Percentiles rank a stretch among this genome's conserved stretches.
Evolutionary conservation across 2,329 filamentous ascomycete genomes (phyloP).

Genomic region (Diaporthe australafricana): DNA sequence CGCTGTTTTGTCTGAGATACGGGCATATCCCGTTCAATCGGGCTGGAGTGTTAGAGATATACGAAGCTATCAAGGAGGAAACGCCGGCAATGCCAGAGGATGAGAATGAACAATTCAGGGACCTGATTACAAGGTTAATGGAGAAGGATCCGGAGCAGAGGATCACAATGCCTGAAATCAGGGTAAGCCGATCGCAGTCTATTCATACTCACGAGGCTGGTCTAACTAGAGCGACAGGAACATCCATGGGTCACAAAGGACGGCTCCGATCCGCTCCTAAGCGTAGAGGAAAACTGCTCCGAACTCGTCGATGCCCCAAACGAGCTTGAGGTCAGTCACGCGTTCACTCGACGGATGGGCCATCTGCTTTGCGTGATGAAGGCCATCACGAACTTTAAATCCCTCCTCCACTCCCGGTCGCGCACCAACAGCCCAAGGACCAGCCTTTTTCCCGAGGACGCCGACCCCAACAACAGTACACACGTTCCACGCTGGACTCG

Average conservation of each 20-base stretch:
- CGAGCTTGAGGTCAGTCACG: conserved; percentile 88
- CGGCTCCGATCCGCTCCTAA: conserved; percentile 81
- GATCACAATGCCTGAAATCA: conserved; percentile 84
- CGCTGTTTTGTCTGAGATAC: conserved; percentile 91
- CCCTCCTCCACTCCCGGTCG: conserved; percentile 60
- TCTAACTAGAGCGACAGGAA: conserved; percentile 63
- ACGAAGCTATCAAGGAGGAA: conserved; percentile 86
- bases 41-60: conserved; percentile 84
- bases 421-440: conserved; percentile 40
- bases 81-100: conserved; percentile 70
- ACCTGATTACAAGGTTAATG: conserved; percentile 79
- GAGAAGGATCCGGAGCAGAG: conserved; percentile 88
- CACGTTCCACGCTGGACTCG: background rate
- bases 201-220: conserved; percentile 22
- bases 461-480: background rate
- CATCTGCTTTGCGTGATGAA: conserved; percentile 90
- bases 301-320: conserved; percentile 86
- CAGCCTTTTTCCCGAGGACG: conserved; percentile 46
- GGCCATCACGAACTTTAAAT: conserved; percentile 90
- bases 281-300: conserved; percentile 86
- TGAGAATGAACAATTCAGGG: conserved; percentile 75
- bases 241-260: conserved; percentile 93
- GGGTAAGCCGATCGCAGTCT: conserved; percentile 66
- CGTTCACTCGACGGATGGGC: conserved; percentile 90
- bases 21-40: conserved; percentile 89